Evolutionary conservation across 768 basidiomycete genomes (phyloP).

Genomic region (Brasilioporus rufonigricans): DNA sequence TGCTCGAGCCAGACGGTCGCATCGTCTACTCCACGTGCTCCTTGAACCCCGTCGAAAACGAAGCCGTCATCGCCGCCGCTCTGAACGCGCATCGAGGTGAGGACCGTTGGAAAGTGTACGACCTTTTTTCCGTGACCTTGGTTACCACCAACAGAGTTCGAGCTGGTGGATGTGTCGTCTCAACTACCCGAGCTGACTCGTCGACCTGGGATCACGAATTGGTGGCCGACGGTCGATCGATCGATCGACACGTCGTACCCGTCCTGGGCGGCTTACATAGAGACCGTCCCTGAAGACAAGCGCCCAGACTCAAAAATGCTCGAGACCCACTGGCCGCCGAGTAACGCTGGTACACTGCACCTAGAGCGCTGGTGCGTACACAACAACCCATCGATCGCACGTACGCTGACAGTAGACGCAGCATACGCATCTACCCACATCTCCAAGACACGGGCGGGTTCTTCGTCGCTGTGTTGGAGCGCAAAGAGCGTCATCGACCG

Average conservation of each 20-base stretch:
- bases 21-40: conserved; percentile 99
- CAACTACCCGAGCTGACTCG: conserved; percentile 67
- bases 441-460: conserved; percentile 97
- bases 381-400: background rate
- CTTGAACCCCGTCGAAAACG: conserved; percentile 95
- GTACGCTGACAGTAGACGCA: conserved; percentile 28
- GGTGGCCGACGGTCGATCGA: conserved; percentile 72
- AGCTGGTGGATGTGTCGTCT: conserved; percentile 76
- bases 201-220: conserved; percentile 70
- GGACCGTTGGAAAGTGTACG: background rate
- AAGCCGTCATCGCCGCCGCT: conserved; percentile 89
- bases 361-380: conserved; percentile 68
- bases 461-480: conserved; percentile 57
- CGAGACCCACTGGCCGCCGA: conserved; percentile 79
- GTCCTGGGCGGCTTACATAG: conserved; percentile 60
- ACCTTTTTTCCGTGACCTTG: background rate
- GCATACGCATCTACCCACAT: conserved; percentile 91
- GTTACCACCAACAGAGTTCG: conserved; percentile 50
- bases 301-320: conserved; percentile 59
- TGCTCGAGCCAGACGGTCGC: conserved; percentile 76
- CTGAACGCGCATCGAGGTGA: conserved; percentile 68
- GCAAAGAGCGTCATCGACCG: conserved; percentile 29
- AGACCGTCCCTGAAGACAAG: conserved; percentile 47
- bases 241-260: conserved; percentile 48
- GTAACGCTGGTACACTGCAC: conserved; percentile 54